phyloP scores from a whole-genome alignment of 1,139 yeast genomes.

The Ogataea hybrid region DNA sequence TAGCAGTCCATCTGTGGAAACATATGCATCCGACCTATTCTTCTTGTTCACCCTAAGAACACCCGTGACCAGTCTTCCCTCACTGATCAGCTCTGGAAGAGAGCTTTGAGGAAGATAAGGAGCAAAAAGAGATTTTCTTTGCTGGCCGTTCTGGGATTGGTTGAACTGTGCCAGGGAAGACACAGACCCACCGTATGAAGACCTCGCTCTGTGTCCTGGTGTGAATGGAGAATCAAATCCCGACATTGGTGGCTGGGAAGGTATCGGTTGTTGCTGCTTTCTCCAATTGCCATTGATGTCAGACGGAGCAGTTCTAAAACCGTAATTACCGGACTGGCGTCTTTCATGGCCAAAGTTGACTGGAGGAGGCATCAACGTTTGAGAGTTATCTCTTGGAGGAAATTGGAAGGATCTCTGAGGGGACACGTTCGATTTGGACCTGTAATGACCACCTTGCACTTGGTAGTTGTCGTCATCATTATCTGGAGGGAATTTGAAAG shows the following conservation, averaged over 20 bases:
- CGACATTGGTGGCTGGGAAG: conserved; percentile 29
- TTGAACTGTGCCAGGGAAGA: conserved; percentile 48
- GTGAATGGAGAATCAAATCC: conserved; percentile 57
- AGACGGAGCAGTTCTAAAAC: conserved; percentile 57
- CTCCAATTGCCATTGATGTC: conserved; percentile 73
- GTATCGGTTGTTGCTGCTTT: conserved; percentile 26
- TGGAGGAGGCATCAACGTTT: conserved; percentile 28
- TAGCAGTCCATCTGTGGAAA: conserved; percentile 89
- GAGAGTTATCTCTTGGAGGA: conserved; percentile 38
- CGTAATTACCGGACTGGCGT: conserved; percentile 51
- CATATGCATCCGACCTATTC: conserved; percentile 96
- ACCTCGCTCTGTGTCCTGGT: conserved; percentile 79
- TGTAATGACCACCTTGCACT: conserved; percentile 22
- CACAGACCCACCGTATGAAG: conserved; percentile 64
- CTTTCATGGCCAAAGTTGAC: conserved; percentile 39
- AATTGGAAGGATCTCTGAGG: conserved; percentile 39
- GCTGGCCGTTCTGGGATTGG: conserved; percentile 36
- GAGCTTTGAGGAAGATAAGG: conserved; percentile 95
- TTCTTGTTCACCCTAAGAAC: conserved; percentile 90
- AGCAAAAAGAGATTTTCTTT: conserved; percentile 87
- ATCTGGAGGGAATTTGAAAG: conserved; percentile 55
- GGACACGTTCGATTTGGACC: conserved; percentile 29
- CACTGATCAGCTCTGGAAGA: conserved; percentile 82
- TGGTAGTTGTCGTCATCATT: conserved; percentile 27
- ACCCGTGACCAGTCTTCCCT: conserved; percentile 92